Evolutionary conservation across 2,329 filamentous ascomycete genomes (phyloP).

Genomic region (Pseudocercospora fijiensis): DNA sequence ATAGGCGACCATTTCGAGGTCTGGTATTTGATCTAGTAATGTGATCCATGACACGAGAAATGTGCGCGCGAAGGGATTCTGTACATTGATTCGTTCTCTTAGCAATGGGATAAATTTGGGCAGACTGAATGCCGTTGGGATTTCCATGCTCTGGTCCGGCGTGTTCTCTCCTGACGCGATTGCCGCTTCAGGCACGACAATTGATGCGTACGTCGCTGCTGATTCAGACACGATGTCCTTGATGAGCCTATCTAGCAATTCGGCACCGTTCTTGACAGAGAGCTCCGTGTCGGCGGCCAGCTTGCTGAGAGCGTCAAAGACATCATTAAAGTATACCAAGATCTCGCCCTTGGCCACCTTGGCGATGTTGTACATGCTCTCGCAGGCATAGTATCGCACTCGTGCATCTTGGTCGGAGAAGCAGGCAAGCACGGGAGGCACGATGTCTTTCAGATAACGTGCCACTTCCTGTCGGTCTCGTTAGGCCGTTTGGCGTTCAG

Average conservation of each 20-base stretch:
- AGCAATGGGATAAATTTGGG: slow-evolving; percentile 87
- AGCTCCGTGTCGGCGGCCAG: slow-evolving; percentile 93
- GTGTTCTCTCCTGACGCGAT: slow-evolving; percentile 42
- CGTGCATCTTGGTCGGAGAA: slow-evolving; percentile 97
- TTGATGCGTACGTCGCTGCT: slow-evolving; percentile 88
- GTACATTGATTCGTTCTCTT: slow-evolving; percentile 88
- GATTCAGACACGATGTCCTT: slow-evolving; percentile 97
- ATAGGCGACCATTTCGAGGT: slow-evolving; percentile 89
- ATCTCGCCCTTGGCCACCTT: slow-evolving; percentile 99
- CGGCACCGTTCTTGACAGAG: slow-evolving; percentile 96
- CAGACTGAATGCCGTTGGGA: slow-evolving; percentile 88
- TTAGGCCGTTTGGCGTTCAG: slow-evolving; percentile 16
- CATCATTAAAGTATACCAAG: slow-evolving; percentile 94
- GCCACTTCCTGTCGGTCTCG: slow-evolving; percentile 70
- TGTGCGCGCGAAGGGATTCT: slow-evolving; percentile 90
- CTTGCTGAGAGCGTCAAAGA: slow-evolving; percentile 97
- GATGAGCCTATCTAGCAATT: slow-evolving; percentile 87
- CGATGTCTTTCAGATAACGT: slow-evolving; percentile 86
- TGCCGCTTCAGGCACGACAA: slow-evolving; percentile 61
- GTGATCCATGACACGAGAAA: slow-evolving; percentile 97
- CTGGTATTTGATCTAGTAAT: slow-evolving; percentile 90
- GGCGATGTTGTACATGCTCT: slow-evolving; percentile 99
- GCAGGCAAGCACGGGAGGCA: slow-evolving; percentile 93
- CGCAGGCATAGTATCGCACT: slow-evolving; percentile 96
- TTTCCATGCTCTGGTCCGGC: slow-evolving; percentile 43